These are phyloP conservation scores for Fomitopsis serialis DNA, from an alignment of 768 basidiomycete genomes.

Conservation along the genomic window DNA sequence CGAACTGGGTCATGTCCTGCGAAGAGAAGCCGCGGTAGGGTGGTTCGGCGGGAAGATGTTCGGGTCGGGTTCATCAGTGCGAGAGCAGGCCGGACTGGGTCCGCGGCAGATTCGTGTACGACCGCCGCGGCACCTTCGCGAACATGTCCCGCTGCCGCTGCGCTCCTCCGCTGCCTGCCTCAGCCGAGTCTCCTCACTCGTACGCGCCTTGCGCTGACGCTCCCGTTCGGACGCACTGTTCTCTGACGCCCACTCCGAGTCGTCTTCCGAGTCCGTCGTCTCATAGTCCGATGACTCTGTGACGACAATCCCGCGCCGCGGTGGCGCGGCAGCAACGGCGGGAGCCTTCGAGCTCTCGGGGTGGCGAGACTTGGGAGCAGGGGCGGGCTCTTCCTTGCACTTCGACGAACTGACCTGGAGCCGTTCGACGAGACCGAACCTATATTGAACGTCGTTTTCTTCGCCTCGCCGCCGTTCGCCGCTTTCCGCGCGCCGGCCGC, in stretches of 20 bases:
- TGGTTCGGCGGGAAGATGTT: slow-evolving; percentile 51
- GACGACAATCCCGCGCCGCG: slow-evolving; percentile 37
- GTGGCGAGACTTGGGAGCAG: slow-evolving; percentile 10
- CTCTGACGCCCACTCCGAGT: slow-evolving; percentile 54
- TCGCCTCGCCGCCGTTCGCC: slow-evolving; percentile 11
- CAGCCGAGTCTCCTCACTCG: slow-evolving; percentile 26
- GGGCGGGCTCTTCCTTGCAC: not conserved
- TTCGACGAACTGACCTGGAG: slow-evolving; percentile 16
- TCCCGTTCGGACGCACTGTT: slow-evolving; percentile 27
- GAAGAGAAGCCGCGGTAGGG: slow-evolving; percentile 44
- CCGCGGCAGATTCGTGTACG: slow-evolving; percentile 54
- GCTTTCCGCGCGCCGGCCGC: slow-evolving; percentile 17
- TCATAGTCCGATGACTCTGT: slow-evolving; percentile 45
- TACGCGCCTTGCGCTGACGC: slow-evolving; percentile 18
- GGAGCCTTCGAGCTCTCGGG: slow-evolving; percentile 6
- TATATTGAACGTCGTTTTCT: slow-evolving; percentile 44
- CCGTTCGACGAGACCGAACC: slow-evolving; percentile 57
- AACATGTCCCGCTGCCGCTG: slow-evolving; percentile 68
- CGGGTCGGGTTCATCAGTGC: slow-evolving; percentile 73
- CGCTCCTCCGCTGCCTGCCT: slow-evolving; percentile 57
- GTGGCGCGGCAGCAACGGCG: slow-evolving; percentile 4
- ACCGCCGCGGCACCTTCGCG: slow-evolving; percentile 61
- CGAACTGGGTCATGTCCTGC: slow-evolving; percentile 38
- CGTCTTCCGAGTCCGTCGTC: slow-evolving; percentile 51
- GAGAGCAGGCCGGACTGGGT: slow-evolving; percentile 55